Conservation (phyloP, 2,329 filamentous ascomycete genomes). For the Fusarium guadeloupense region DNA sequence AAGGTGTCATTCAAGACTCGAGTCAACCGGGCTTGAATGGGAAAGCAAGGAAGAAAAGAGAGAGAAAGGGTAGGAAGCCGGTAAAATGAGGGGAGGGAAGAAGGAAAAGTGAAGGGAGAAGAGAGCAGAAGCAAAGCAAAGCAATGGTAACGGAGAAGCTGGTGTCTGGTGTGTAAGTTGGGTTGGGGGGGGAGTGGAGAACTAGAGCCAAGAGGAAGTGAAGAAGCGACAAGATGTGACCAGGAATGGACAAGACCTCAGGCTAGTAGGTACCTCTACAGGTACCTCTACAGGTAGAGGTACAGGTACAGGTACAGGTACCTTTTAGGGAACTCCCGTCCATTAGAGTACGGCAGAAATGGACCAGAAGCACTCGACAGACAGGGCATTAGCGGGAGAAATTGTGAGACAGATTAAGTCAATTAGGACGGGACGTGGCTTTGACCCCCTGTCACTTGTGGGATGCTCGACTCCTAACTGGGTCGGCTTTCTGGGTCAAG, state of each 20-base stretch:
- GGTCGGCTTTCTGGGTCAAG: conserved; percentile 4
- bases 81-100: conserved; percentile 21
- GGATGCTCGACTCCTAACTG: conserved; percentile 28
- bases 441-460: conserved; percentile 24
- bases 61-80: conserved; percentile 18
- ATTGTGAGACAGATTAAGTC: conserved; percentile 33
- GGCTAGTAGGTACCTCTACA: too few species aligned
- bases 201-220: conserved; percentile 32
- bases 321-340: conserved; percentile 19
- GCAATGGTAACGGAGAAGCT: neutral
- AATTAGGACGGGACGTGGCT: conserved; percentile 6
- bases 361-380: conserved; percentile 18
- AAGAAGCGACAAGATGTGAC: conserved; percentile 43
- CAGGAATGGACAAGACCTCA: conserved; percentile 36
- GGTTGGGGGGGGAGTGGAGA: conserved; percentile 29
- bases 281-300: too few species aligned
- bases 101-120: conserved; percentile 31
- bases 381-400: conserved; percentile 18
- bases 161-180: conserved; percentile 14
- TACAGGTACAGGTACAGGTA: conserved; percentile 16
- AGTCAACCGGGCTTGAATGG: conserved; percentile 37
- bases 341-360: conserved; percentile 13
- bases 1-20: conserved; percentile 36
- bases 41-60: conserved; percentile 25
- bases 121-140: conserved; percentile 21